A percentile compares a stretch with the other conserved stretches of the same genome.
These are phyloP conservation scores for Rubus parviflorus DNA, from an alignment of 306 rosid genomes.

Conservation along the genomic window DNA sequence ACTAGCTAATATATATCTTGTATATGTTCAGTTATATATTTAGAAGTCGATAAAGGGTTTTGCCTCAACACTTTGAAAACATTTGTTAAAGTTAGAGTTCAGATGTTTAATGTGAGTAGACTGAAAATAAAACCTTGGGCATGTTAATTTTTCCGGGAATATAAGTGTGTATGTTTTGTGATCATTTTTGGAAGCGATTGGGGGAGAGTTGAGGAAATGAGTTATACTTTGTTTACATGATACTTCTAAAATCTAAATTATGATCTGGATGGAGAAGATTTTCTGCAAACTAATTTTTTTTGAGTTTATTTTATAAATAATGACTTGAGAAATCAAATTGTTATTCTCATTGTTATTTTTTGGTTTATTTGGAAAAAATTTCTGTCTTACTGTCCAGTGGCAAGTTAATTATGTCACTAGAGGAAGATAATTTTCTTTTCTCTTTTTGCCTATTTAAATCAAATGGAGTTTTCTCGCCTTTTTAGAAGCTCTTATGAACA, in stretches of 20 bases:
- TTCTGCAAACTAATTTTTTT: background rate
- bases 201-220: background rate
- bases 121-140: background rate
- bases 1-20: background rate
- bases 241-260: no score
- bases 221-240: background rate
- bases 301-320: no score
- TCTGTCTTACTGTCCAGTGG: background rate
- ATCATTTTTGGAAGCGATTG: background rate
- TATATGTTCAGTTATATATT: background rate
- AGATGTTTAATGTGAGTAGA: background rate
- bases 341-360: no score
- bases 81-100: background rate
- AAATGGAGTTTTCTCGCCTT: no score
- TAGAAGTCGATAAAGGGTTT: background rate
- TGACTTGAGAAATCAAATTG: background rate
- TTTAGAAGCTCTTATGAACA: background rate
- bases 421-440: background rate
- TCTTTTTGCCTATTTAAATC: background rate
- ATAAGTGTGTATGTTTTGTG: background rate
- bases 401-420: background rate
- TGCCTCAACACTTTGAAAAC: background rate
- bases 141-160: background rate
- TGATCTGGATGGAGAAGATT: background rate
- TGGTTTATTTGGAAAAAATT: background rate